phyloP scores from a whole-genome alignment of 306 rosid genomes.

The Datisca glomerata region DNA sequence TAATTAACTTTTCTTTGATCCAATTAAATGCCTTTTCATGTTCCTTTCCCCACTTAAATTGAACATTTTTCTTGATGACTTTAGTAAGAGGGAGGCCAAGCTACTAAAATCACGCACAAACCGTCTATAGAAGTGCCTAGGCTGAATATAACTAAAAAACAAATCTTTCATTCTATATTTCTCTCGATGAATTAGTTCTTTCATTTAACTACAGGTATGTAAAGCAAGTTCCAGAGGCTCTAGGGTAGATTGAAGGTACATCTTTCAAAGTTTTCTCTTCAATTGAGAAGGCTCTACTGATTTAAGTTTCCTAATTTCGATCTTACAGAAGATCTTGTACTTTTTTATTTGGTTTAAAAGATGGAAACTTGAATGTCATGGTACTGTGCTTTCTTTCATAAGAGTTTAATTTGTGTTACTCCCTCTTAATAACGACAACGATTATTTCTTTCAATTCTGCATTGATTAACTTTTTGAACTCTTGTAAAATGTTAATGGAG shows the following conservation, averaged over 20 bases:
- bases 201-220: background rate
- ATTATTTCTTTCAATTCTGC: too few species aligned
- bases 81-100: too few species aligned
- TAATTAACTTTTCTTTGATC: background rate
- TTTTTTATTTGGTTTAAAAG: too few species aligned
- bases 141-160: too few species aligned
- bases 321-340: slow-evolving; percentile 32
- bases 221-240: background rate
- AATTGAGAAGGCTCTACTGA: background rate
- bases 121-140: too few species aligned
- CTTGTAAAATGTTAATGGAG: too few species aligned
- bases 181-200: background rate
- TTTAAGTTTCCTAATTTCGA: background rate
- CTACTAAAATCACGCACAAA: too few species aligned
- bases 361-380: too few species aligned
- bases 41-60: background rate
- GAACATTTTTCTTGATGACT: background rate
- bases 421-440: too few species aligned
- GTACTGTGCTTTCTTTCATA: too few species aligned
- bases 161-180: background rate
- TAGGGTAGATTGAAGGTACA: background rate
- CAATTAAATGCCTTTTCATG: background rate
- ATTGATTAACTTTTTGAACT: too few species aligned
- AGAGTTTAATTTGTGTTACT: too few species aligned
- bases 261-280: slow-evolving; percentile 3